Conservation (phyloP, 225 moss, liverwort and hornwort genomes). For the Ulota crispa region DNA sequence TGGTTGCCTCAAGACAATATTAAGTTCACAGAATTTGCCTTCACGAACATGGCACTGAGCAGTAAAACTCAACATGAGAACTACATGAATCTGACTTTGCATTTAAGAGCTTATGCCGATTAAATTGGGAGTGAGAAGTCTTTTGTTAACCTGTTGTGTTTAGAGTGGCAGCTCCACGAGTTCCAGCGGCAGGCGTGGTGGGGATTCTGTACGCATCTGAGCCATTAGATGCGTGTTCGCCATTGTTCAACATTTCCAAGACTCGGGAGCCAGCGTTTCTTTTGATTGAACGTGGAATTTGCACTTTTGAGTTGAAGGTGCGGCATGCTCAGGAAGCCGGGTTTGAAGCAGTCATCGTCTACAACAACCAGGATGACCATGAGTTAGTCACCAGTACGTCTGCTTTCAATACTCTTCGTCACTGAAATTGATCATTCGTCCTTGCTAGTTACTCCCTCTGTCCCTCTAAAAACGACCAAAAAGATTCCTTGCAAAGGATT, state of each 20-base stretch:
- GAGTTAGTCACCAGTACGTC: constrained; percentile 88
- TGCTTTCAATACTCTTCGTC: not conserved
- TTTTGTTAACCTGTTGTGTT: constrained; percentile 17
- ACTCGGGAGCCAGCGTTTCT: constrained; percentile 56
- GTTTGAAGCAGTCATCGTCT: constrained; percentile 74
- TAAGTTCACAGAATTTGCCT: not conserved
- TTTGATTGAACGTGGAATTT: constrained; percentile 67
- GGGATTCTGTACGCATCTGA: constrained; percentile 66
- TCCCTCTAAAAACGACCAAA: no score
- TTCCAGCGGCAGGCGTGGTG: constrained; percentile 71
- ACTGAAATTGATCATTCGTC: not conserved
- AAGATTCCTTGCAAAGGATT: no score
- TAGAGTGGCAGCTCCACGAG: constrained; percentile 75
- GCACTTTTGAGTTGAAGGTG: constrained; percentile 86
- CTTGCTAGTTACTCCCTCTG: no score
- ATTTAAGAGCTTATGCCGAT: no score
- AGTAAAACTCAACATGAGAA: not conserved
- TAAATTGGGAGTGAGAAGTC: not conserved
- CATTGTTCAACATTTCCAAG: constrained; percentile 53
- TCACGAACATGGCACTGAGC: not conserved
- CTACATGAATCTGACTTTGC: not conserved
- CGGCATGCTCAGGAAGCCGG: constrained; percentile 83
- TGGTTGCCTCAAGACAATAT: no score
- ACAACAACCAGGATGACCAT: constrained; percentile 66
- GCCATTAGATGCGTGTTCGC: constrained; percentile 64